Percentiles rank a stretch among this genome's conserved stretches.
Evolutionary conservation across 768 basidiomycete species (phyloP).

Genomic region (Pulveroboletus frians): DNA sequence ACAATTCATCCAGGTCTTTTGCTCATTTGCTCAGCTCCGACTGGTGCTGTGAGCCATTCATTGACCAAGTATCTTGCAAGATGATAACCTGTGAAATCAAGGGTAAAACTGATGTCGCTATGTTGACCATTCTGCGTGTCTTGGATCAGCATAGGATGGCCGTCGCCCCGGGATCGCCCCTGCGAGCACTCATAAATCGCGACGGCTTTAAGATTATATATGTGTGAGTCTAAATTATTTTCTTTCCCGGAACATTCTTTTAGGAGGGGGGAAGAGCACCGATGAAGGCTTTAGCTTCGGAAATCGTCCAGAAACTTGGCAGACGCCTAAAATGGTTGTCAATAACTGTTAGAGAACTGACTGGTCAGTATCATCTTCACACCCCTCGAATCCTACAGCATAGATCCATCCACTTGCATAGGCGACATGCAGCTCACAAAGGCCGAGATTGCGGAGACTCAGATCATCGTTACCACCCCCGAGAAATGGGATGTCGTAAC

Average conservation of each 20-base stretch:
- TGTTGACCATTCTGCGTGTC: slow-evolving; percentile 88
- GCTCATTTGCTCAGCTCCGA: slow-evolving; percentile 62
- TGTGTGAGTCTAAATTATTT: slow-evolving; percentile 50
- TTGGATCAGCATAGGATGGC: slow-evolving; percentile 61
- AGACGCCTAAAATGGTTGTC: slow-evolving; percentile 86
- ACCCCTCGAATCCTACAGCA: background rate
- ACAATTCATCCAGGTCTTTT: background rate
- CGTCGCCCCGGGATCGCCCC: slow-evolving; percentile 22
- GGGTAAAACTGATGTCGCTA: slow-evolving; percentile 99
- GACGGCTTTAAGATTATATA: slow-evolving; percentile 94
- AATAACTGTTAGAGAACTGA: slow-evolving; percentile 84
- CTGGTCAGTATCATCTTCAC: slow-evolving; percentile 45
- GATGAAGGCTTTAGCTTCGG: slow-evolving; percentile 96
- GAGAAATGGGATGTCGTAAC: slow-evolving; percentile 99
- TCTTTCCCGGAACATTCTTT: background rate
- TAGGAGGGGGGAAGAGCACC: slow-evolving; percentile 58
- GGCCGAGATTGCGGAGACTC: slow-evolving; percentile 89
- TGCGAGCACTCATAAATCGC: slow-evolving; percentile 52
- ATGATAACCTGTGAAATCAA: slow-evolving; percentile 27
- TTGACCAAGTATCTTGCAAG: background rate
- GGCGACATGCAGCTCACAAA: slow-evolving; percentile 97
- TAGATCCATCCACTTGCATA: slow-evolving; percentile 7
- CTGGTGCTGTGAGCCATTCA: slow-evolving; percentile 75
- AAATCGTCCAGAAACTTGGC: slow-evolving; percentile 90
- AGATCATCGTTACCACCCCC: slow-evolving; percentile 97